phyloP scores from a whole-genome alignment of 1,284 basidiomycete species.

The Cutaneotrichosporon sp. region DNA sequence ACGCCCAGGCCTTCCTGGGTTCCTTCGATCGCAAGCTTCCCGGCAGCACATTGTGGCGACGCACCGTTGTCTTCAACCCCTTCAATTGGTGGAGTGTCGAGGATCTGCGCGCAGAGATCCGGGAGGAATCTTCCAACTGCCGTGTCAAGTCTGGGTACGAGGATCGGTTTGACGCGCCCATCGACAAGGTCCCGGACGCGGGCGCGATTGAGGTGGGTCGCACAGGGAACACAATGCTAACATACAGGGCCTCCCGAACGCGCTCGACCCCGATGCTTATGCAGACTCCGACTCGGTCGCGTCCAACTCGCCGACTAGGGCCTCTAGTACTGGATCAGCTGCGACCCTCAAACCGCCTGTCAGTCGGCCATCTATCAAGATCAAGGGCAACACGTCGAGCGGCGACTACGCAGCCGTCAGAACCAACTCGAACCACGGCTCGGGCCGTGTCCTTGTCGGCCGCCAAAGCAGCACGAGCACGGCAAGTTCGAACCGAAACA shows the following conservation, averaged over 20 bases:
- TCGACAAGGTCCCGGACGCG: conserved; percentile 46
- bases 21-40: conserved; percentile 41
- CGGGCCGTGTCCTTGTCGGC: not conserved
- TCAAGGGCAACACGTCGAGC: conserved; percentile 4
- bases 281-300: conserved; percentile 4
- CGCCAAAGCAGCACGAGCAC: not conserved
- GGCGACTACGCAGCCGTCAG: not conserved
- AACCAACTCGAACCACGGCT: not conserved
- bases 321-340: not conserved
- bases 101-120: conserved; percentile 53
- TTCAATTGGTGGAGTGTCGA: conserved; percentile 51
- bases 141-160: conserved; percentile 50
- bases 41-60: conserved; percentile 44
- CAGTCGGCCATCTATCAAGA: not conserved
- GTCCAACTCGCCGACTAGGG: not conserved
- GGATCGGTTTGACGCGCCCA: conserved; percentile 36
- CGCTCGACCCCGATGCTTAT: conserved; percentile 33
- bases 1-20: conserved; percentile 49
- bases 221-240: not conserved
- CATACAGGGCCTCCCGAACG: conserved; percentile 38
- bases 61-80: conserved; percentile 46
- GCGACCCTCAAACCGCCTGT: conserved; percentile 1
- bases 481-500: conserved; percentile 2
- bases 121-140: conserved; percentile 50
- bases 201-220: conserved; percentile 38